Percentiles rank a stretch among this genome's conserved stretches.
Conservation (phyloP, 768 basidiomycete species). For the Imleria badia region DNA sequence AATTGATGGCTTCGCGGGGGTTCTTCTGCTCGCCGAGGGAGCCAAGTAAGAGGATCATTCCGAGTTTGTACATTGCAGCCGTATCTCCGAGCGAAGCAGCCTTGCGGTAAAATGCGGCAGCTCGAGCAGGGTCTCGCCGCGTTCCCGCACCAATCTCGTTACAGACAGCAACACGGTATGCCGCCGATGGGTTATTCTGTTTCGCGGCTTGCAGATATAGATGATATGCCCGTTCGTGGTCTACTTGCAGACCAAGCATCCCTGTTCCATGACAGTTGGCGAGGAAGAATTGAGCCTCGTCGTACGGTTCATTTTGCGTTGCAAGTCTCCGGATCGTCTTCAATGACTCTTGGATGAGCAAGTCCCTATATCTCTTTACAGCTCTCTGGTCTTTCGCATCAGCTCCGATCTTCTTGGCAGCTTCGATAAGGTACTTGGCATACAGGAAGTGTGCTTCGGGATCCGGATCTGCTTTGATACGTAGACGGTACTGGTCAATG, state of each 20-base stretch:
- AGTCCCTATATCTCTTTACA: slow-evolving; percentile 88
- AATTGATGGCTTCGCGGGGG: slow-evolving; percentile 87
- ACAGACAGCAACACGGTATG: slow-evolving; percentile 96
- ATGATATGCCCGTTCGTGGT: slow-evolving; percentile 97
- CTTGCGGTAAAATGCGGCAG: slow-evolving; percentile 95
- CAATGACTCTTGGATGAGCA: slow-evolving; percentile 82
- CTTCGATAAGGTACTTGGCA: slow-evolving; percentile 98
- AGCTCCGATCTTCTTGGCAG: slow-evolving; percentile 86
- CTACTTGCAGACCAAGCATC: slow-evolving; percentile 90
- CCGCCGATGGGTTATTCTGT: slow-evolving; percentile 93
- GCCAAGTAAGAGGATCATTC: slow-evolving; percentile 93
- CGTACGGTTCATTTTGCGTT: slow-evolving; percentile 86
- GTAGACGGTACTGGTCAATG: slow-evolving; percentile 95
- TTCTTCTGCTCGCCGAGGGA: slow-evolving; percentile 80
- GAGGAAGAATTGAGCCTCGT: slow-evolving; percentile 98
- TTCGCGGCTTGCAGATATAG: slow-evolving; percentile 96
- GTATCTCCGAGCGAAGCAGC: slow-evolving; percentile 96
- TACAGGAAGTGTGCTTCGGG: slow-evolving; percentile 97
- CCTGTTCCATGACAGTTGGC: slow-evolving; percentile 98
- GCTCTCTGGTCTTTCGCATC: slow-evolving; percentile 74
- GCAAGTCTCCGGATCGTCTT: slow-evolving; percentile 92
- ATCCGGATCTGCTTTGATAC: slow-evolving; percentile 97
- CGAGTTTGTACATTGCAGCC: slow-evolving; percentile 99
- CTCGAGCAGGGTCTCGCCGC: slow-evolving; percentile 80
- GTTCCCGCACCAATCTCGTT: slow-evolving; percentile 99